Evolutionary conservation across 768 basidiomycete genomes (phyloP).

Genomic region (Infundibulicybe gibba): DNA sequence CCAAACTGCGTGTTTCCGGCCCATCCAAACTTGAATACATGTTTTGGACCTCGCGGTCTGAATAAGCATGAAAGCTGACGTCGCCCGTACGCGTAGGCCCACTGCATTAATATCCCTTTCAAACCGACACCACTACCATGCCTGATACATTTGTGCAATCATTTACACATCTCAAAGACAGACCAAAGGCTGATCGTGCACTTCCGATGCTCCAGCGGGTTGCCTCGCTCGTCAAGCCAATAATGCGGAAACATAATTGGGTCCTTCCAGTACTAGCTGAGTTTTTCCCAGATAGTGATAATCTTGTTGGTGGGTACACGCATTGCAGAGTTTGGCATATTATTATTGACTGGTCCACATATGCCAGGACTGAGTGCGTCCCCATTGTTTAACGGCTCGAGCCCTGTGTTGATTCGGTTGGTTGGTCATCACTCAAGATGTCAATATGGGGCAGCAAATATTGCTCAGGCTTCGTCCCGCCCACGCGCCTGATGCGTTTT

Average conservation of each 20-base stretch:
- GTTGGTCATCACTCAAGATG: conserved; percentile 38
- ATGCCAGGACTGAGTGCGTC: conserved; percentile 32
- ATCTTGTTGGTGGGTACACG: conserved; percentile 59
- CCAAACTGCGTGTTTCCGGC: too few species aligned
- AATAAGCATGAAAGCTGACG: too few species aligned
- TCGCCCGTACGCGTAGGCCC: too few species aligned
- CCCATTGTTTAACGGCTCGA: not conserved
- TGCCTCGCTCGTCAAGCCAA: conserved; percentile 84
- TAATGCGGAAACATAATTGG: conserved; percentile 88
- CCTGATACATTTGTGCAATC: conserved; percentile 57
- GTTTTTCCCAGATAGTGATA: conserved; percentile 77
- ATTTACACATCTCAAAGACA: conserved; percentile 68
- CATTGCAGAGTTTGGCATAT: not conserved
- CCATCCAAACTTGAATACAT: too few species aligned
- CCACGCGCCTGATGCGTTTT: conserved; percentile 64
- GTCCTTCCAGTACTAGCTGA: conserved; percentile 76
- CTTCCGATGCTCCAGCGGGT: conserved; percentile 64
- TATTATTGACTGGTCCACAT: not conserved
- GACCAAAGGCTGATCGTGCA: conserved; percentile 65
- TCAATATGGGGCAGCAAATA: conserved; percentile 81
- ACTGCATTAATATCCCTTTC: too few species aligned
- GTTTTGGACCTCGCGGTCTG: too few species aligned
- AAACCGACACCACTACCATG: conserved; percentile 28
- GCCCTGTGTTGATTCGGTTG: too few species aligned
- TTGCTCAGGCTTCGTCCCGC: conserved; percentile 76